Evolutionary conservation across 176 grass and related monocot genomes (phyloP).

Genomic region (Pharus latifolius): DNA sequence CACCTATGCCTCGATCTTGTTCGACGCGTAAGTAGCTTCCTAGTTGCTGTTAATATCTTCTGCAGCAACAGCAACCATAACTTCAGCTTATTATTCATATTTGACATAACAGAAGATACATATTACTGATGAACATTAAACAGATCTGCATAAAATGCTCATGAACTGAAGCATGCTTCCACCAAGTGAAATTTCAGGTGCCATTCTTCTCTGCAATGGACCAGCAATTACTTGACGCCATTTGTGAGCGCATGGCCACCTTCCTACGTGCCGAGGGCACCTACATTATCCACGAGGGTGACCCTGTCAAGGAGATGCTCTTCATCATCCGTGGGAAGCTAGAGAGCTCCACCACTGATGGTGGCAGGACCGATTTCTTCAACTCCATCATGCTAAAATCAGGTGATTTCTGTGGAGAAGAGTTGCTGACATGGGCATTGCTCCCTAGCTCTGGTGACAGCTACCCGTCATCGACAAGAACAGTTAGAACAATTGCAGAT

Average conservation of each 20-base stretch:
- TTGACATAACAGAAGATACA: neutral
- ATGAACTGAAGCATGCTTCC: neutral
- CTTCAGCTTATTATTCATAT: neutral
- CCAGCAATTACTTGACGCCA: conserved; percentile 19
- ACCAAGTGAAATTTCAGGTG: conserved; percentile 17
- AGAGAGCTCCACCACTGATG: conserved; percentile 26
- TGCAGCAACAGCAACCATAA: neutral
- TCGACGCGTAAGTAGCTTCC: conserved; percentile 16
- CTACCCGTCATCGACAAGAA: conserved; percentile 31
- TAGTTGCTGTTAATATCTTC: neutral
- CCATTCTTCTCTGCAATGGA: conserved; percentile 47
- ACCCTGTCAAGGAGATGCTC: conserved; percentile 34
- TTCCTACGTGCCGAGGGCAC: conserved; percentile 22
- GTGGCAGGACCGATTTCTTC: conserved; percentile 25
- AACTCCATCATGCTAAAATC: conserved; percentile 32
- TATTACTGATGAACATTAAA: neutral
- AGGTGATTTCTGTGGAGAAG: conserved; percentile 43
- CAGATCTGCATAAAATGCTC: neutral
- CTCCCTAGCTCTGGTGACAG: neutral
- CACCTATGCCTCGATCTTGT: conserved; percentile 42
- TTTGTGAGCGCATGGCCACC: conserved; percentile 31
- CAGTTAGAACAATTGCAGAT: conserved; percentile 14
- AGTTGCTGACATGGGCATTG: conserved; percentile 41
- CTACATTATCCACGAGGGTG: conserved; percentile 25
- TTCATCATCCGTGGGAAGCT: conserved; percentile 27